phyloP scores from a whole-genome alignment of 2,329 filamentous ascomycete genomes.

The Colletotrichum higginsianum region DNA sequence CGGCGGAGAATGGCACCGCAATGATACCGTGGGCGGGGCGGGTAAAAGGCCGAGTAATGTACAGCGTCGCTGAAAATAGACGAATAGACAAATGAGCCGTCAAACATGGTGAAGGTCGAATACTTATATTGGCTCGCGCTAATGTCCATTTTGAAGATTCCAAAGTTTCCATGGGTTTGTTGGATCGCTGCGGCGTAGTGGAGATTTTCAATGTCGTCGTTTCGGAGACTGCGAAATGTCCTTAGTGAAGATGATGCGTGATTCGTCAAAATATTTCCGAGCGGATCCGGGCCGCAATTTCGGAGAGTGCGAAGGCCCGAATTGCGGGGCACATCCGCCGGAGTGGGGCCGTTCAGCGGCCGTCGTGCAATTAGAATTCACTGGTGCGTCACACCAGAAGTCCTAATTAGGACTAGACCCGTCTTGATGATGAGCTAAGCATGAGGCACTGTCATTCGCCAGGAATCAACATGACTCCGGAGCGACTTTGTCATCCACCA shows the following conservation, averaged over 20 bases:
- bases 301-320: constrained; percentile 34
- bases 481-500: background rate
- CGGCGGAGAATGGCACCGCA: background rate
- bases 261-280: background rate
- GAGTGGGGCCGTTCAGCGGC: background rate
- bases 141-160: background rate
- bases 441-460: constrained; percentile 2
- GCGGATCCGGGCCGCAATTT: constrained; percentile 22
- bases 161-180: background rate
- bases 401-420: background rate
- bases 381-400: background rate
- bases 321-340: accelerated
- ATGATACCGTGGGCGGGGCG: background rate
- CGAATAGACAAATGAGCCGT: no score
- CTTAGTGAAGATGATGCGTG: background rate
- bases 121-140: background rate
- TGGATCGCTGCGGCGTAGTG: background rate
- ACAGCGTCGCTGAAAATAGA: background rate
- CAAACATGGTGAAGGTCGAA: background rate
- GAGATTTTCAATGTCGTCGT: background rate
- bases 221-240: constrained; percentile 23
- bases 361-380: background rate
- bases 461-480: constrained; percentile 1
- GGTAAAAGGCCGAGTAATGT: background rate
- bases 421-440: constrained; percentile 13